Evolutionary conservation across 1,284 basidiomycete genomes (phyloP), one percentile per base, ranked within the genome.

Genomic region (Coniophora puteana): DNA sequence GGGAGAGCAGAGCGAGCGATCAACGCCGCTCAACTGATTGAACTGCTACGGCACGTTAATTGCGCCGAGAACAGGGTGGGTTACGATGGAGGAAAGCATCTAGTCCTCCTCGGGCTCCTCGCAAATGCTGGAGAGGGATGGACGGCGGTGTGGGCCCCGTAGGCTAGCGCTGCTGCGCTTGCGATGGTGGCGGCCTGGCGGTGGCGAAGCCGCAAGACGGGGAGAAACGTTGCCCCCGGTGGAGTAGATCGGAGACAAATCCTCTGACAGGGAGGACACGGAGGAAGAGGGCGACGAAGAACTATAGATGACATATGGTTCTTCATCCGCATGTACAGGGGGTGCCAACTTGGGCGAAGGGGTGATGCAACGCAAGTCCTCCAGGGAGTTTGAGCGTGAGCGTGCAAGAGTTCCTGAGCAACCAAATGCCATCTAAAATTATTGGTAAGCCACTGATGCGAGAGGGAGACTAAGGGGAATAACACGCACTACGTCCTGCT

Each of bases 241-340:
- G 25, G 12, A 57, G 51, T 6, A 61, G 45, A n/a, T 57, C 0
- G 59, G 55, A 0, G 58, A 57, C 23, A 49, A 30, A 24, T 61
- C 61, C 31, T 63, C 57, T 32, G 61, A 49, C 26, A 61, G 56
- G 6, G 62, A 59, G 5, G 58, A 63, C 3, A 63, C 44, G 21
- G 60, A 61, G 0, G 61, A 58, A 3, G 43, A 60, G 4, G 61
- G 62, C 21, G 58, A 60, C n/a, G 58, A 59, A 8, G 31, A 33
- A 40, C 62, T 63, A 21, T 61, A 61, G 10, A 61, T 64, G 39
- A 61, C 30, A 24, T 61, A 61, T 7, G 58, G 58, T 13, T 64
- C 62, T 23, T 61, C 61, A 31, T 50, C 43, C 23, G 62, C 61
- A 4, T 49, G 41, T 10, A 42, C 49, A n/a, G 57, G 57, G 8